Evolutionary conservation across 345 rosid genomes (phyloP).

Genomic region (Eucalyptus erythrocorys): DNA sequence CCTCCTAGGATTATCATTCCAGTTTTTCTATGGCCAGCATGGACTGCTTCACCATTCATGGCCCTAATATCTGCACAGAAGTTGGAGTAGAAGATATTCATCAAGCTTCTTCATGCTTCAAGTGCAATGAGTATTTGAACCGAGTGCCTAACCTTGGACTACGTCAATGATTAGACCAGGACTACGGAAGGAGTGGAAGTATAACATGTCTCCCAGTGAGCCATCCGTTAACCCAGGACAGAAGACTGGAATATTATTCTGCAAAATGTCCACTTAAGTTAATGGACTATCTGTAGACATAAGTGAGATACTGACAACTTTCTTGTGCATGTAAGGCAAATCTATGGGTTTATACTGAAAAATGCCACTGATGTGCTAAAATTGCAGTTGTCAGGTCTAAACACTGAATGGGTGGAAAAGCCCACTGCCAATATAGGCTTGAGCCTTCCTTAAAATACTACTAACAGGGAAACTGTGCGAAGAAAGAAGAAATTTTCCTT

Average conservation of each 20-base stretch:
- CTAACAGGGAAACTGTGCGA: background rate
- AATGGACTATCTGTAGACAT: background rate
- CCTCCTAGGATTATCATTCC: slow-evolving; percentile 95
- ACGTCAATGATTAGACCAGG: slow-evolving; percentile 55
- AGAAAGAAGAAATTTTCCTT: background rate
- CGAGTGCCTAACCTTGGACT: slow-evolving; percentile 47
- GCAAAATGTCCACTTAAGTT: slow-evolving; percentile 2
- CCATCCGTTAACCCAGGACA: slow-evolving; percentile 97
- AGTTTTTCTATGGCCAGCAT: slow-evolving; percentile 67
- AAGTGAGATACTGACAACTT: background rate
- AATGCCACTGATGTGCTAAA: background rate
- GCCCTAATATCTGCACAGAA: slow-evolving; percentile 61
- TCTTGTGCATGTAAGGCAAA: background rate
- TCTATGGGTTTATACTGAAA: background rate
- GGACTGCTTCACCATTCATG: slow-evolving; percentile 75
- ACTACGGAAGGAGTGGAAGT: slow-evolving; percentile 67
- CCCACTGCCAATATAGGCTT: background rate
- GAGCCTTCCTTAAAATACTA: background rate
- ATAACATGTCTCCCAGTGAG: slow-evolving; percentile 90
- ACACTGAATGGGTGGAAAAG: background rate
- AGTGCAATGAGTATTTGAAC: background rate
- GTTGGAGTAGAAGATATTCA: background rate
- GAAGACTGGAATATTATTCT: slow-evolving; percentile 88
- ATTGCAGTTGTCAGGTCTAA: background rate
- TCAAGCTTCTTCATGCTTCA: background rate